Base-by-base conservation (phyloP, 2,329 filamentous ascomycete genomes). In the Pseudogymnoascus sp. region DNA sequence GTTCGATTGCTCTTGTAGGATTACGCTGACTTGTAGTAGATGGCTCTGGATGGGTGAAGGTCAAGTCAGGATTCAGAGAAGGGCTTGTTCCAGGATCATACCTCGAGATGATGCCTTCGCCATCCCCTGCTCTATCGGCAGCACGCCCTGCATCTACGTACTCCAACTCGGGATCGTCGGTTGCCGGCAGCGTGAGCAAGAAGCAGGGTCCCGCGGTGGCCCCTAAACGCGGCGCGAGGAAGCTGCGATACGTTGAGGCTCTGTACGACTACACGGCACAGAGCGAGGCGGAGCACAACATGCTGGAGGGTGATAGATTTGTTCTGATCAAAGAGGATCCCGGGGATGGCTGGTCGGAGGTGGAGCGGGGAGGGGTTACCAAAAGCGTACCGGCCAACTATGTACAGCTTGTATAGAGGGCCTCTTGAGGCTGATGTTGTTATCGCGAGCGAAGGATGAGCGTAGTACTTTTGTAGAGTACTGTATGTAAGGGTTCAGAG, bases 291-390 rank as follows among this genome's bases (percentile, higher is more conserved):
- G 94, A 99, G 76, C 92, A 93, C 75, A 91, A 82, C 70, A 99
- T 99, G 91, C 74, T 74, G 0, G 93, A 96, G 75, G 94, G 94
- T 0, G 94, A 99, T 75, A 84, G 87, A 60, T 95, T 99, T 70
- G 92, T 99, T 39, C 79, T 99, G 33, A 86, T 97, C 65, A 92
- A 87, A 70, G 87, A 90, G 62, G 93, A 97, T 72, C 83, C 87
- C 0, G 94, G 94, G 1, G 94, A 97, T 77, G 94, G 94, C 0
- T 99, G 94, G 94, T 91, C 88, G 28, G 94, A 97, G 77, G 94
- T 99, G 16, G 94, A 97, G 78, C 92, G 91, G 75, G 92, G 91
- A 16, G 92, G 92, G 1, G 79, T 86, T 41, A 91, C 87, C 58
- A 92, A 87, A 72, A 96, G 92, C 73, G 94, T 99, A 61, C 94